Evolutionary conservation across 1,284 basidiomycete species (phyloP).

Genomic region (Sanghuangporus sanghuang): DNA sequence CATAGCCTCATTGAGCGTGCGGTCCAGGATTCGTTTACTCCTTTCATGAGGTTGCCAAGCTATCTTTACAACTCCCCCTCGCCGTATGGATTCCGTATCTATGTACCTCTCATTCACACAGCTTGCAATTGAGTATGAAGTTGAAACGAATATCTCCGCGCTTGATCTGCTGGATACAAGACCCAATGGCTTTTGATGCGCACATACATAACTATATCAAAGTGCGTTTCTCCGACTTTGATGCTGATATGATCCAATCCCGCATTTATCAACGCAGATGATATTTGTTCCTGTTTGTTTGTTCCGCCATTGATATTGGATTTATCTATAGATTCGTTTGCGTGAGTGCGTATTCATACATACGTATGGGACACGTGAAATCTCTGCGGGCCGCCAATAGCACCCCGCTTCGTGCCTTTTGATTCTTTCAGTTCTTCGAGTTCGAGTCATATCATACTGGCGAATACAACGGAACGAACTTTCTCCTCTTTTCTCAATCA

Average conservation of each 20-base stretch:
- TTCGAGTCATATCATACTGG: not conserved
- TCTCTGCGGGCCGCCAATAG: not conserved
- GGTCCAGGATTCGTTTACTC: not conserved
- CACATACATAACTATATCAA: not conserved
- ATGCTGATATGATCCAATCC: not conserved
- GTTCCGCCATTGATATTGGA: not conserved
- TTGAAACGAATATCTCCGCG: not conserved
- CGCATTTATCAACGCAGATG: not conserved
- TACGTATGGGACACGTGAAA: not conserved
- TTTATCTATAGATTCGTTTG: not conserved
- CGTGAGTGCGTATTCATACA: not conserved
- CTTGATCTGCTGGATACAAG: not conserved
- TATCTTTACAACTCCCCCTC: not conserved
- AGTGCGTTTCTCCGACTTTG: not conserved
- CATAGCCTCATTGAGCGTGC: not conserved
- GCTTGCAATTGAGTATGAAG: not conserved
- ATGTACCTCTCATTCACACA: not conserved
- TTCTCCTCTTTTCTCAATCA: no score
- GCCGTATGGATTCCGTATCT: not conserved
- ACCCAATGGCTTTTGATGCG: not conserved
- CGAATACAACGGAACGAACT: no score
- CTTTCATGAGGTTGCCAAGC: not conserved
- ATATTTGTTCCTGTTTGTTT: not conserved
- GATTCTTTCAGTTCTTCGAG: not conserved
- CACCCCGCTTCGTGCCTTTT: not conserved